Conservation (phyloP, 768 basidiomycete species). For the Suillus luteus region DNA sequence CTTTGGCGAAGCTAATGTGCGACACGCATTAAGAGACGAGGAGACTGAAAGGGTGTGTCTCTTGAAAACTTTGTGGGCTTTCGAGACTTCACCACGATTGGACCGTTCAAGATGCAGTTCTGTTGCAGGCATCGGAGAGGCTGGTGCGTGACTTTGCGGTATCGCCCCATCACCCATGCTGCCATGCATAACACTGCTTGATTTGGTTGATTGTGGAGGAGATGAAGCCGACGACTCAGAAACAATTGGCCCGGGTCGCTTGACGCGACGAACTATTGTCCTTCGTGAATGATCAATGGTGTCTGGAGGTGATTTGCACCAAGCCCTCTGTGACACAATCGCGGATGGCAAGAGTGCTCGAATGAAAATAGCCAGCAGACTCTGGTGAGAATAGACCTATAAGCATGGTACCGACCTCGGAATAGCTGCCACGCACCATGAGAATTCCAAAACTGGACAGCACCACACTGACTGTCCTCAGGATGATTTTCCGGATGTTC, state of each 20-base stretch:
- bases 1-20: not conserved
- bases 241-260: not conserved
- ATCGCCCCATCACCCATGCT: not conserved
- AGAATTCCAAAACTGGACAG: not conserved
- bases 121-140: not conserved
- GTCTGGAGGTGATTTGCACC: not conserved
- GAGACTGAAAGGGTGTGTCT: too few relatives aligned
- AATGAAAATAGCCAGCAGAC: conserved; percentile 2
- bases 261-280: not conserved
- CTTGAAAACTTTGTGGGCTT: not conserved
- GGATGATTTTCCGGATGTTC: not conserved
- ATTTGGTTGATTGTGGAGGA: not conserved
- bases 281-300: too few relatives aligned
- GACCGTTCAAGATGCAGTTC: too few relatives aligned
- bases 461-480: not conserved
- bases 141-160: not conserved
- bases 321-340: not conserved
- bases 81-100: not conserved
- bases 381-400: not conserved
- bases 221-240: not conserved
- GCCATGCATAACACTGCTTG: not conserved
- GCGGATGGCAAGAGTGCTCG: not conserved
- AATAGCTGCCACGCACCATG: not conserved
- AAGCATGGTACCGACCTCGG: not conserved
- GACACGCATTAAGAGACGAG: not conserved